A percentile compares a stretch with the other conserved stretches of the same genome.
These are phyloP conservation scores for Salix koriyanagi DNA, from an alignment of 345 rosid species.

Conservation along the genomic window DNA sequence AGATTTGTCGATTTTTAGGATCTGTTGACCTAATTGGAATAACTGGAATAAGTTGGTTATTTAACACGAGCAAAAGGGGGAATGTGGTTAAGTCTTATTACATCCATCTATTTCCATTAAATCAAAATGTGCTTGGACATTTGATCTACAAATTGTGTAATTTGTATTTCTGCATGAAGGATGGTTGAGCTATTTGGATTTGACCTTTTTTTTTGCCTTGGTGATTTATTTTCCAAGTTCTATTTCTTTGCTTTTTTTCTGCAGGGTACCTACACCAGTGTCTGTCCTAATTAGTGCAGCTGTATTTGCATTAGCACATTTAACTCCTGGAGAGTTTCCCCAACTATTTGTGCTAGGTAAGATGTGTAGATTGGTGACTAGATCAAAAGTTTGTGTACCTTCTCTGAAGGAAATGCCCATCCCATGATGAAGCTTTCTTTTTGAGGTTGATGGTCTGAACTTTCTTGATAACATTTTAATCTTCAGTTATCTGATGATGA, in stretches of 20 bases:
- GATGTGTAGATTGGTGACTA: neutral
- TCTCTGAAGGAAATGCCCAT: neutral
- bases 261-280: slow-evolving; percentile 87
- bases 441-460: too few species aligned
- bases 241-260: neutral
- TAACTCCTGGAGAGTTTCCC: slow-evolving; percentile 88
- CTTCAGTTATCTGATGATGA: neutral
- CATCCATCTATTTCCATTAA: neutral
- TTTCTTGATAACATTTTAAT: neutral
- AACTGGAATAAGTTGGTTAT: too few species aligned
- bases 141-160: neutral
- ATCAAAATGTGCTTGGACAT: neutral
- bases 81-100: too few species aligned
- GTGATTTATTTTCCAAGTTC: neutral
- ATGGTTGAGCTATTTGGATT: neutral
- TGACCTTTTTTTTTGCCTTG: neutral
- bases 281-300: slow-evolving; percentile 79
- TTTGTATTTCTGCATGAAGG: neutral
- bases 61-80: too few species aligned
- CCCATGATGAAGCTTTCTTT: slow-evolving; percentile 1
- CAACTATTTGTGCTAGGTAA: slow-evolving; percentile 80
- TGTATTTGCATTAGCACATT: slow-evolving; percentile 86
- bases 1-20: too few species aligned
- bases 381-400: neutral
- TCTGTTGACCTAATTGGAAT: too few species aligned